Percentiles rank a stretch among this genome's conserved stretches.
phyloP scores from a whole-genome alignment of 2,329 filamentous ascomycete genomes.

The Colletotrichum musae region DNA sequence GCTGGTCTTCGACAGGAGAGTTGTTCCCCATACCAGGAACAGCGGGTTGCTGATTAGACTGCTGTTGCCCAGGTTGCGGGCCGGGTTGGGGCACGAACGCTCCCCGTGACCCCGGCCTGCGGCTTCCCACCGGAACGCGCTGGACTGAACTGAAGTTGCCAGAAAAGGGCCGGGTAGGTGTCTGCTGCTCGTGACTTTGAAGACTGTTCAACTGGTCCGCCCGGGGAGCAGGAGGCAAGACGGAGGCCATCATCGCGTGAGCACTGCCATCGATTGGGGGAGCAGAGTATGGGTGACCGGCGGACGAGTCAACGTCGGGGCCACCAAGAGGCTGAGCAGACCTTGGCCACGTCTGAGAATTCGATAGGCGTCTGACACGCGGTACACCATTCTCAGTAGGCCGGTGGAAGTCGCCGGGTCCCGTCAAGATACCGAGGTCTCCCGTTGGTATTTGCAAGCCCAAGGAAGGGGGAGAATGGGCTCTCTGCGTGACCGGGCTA shows the following conservation, averaged over 20 bases:
- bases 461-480: constrained; percentile 38
- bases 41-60: constrained; percentile 10
- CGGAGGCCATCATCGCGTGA: constrained; percentile 51
- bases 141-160: constrained; percentile 58
- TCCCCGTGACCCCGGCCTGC: constrained; percentile 43
- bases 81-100: constrained; percentile 34
- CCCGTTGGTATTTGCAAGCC: constrained; percentile 50
- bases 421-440: constrained; percentile 40
- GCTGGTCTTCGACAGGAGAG: constrained; percentile 60
- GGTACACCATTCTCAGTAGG: constrained; percentile 25
- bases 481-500: background rate
- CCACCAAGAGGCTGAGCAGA: constrained; percentile 45
- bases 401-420: constrained; percentile 11
- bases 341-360: constrained; percentile 64
- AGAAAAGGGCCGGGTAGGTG: constrained; percentile 58
- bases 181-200: constrained; percentile 55
- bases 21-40: constrained; percentile 40
- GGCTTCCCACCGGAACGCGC: constrained; percentile 56
- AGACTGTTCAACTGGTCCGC: constrained; percentile 57
- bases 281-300: constrained; percentile 59
- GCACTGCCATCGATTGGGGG: constrained; percentile 51
- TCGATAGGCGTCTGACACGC: constrained; percentile 50
- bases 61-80: constrained; percentile 20
- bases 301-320: constrained; percentile 1
- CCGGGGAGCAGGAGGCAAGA: constrained; percentile 56